These are phyloP conservation scores for Thielaviopsis ethacetica DNA, from an alignment of 2,329 filamentous ascomycete species.

Conservation along the genomic window DNA sequence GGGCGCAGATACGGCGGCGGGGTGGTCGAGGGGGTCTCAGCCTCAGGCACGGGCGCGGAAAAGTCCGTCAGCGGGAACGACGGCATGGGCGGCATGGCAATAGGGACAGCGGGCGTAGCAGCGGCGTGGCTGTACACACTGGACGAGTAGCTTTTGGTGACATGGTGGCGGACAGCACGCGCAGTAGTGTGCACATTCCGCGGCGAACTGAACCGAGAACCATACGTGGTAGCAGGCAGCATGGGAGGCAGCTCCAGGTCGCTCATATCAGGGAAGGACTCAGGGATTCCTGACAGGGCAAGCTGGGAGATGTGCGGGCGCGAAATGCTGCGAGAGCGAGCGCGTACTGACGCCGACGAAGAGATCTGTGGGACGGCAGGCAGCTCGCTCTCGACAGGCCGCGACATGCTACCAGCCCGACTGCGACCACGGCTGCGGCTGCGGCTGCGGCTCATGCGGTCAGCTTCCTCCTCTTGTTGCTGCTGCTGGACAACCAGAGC, in stretches of 20 bases:
- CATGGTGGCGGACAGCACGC: neutral
- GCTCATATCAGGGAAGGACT: neutral
- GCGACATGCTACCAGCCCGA: neutral
- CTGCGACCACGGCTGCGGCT: neutral
- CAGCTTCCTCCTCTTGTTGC: neutral
- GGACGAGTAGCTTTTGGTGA: neutral
- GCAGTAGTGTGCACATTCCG: neutral
- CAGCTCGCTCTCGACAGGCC: neutral
- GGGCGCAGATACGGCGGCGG: neutral
- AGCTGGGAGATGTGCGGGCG: neutral
- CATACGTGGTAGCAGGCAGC: neutral
- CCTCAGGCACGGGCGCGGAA: neutral
- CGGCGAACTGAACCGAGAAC: neutral
- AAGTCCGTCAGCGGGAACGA: neutral
- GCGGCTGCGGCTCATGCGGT: neutral
- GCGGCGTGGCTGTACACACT: neutral
- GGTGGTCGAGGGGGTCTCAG: neutral
- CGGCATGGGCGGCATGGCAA: neutral
- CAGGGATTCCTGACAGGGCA: slow-evolving; percentile 4
- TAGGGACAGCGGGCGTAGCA: neutral
- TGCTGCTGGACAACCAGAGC: neutral
- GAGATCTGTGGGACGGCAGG: neutral
- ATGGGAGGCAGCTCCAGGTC: slow-evolving; percentile 3
- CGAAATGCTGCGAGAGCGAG: neutral
- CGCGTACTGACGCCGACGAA: neutral